Conservation (phyloP, 164 flowering plant genomes). For the Aristolochia californica region DNA sequence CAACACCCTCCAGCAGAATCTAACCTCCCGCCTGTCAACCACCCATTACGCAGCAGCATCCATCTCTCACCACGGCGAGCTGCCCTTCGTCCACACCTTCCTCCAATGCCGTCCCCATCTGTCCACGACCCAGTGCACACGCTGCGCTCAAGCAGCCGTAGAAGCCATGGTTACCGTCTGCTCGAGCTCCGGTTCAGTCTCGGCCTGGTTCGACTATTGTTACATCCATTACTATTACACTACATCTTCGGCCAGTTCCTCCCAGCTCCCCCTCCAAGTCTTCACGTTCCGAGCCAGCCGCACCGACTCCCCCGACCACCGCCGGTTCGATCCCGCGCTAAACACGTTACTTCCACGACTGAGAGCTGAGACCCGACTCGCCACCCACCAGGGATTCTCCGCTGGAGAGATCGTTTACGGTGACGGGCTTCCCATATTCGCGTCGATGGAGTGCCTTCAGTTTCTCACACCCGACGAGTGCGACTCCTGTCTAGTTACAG, state of each 20-base stretch:
- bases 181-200: slow-evolving; percentile 2
- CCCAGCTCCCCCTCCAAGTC: not conserved
- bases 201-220: slow-evolving; percentile 19
- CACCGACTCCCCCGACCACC: not conserved
- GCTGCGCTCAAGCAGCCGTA: slow-evolving; percentile 3
- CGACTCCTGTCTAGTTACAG: not conserved
- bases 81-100: not conserved
- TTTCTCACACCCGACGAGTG: not conserved
- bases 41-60: not conserved
- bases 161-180: slow-evolving; percentile 1
- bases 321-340: slow-evolving; percentile 4
- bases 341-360: slow-evolving; percentile 7
- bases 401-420: slow-evolving; percentile 5
- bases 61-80: not conserved
- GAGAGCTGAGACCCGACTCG: slow-evolving; percentile 1
- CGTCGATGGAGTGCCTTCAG: not conserved
- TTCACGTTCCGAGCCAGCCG: slow-evolving; percentile 2
- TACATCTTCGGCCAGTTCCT: not conserved
- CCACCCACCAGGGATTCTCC: slow-evolving; percentile 2
- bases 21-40: not conserved
- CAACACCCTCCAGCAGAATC: not conserved
- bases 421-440: not conserved
- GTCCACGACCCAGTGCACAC: slow-evolving; percentile 4
- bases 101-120: slow-evolving; percentile 14
- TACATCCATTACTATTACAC: slow-evolving; percentile 9